phyloP scores from a whole-genome alignment of 1,284 basidiomycete genomes.

The Abortiporus biennis region DNA sequence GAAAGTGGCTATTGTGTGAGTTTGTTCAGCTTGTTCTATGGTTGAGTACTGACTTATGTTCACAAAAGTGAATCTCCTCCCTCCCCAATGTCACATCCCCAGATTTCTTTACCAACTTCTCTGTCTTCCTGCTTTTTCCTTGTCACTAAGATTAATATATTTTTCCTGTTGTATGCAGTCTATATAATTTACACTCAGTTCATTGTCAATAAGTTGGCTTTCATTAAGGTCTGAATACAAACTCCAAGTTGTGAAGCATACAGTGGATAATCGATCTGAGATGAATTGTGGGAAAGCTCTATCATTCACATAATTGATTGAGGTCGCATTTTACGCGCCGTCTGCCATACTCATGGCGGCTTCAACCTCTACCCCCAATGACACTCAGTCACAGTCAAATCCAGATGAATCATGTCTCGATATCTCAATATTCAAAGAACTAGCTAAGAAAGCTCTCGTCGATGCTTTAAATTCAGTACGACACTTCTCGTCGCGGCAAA shows the following conservation, averaged over 20 bases:
- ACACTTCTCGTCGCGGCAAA: constrained; percentile 6
- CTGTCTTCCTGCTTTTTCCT: too few relatives aligned
- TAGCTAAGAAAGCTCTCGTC: constrained; percentile 70
- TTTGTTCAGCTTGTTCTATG: too few relatives aligned
- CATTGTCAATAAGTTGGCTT: neutral
- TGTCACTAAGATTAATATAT: too few relatives aligned
- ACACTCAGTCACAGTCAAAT: constrained; percentile 11
- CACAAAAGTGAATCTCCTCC: too few relatives aligned
- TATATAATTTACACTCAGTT: neutral
- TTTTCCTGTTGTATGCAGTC: too few relatives aligned
- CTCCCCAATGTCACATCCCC: too few relatives aligned
- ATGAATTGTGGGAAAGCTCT: too few relatives aligned
- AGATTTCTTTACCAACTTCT: too few relatives aligned
- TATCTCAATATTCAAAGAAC: constrained; percentile 66
- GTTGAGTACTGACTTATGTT: too few relatives aligned
- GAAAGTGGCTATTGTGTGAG: constrained; percentile 4
- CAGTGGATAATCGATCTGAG: too few relatives aligned
- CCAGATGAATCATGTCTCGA: constrained; percentile 51
- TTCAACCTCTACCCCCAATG: constrained; percentile 18
- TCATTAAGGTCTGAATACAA: too few relatives aligned
- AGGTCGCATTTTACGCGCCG: neutral
- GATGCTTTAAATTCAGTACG: constrained; percentile 80
- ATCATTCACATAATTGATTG: too few relatives aligned
- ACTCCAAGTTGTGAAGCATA: neutral
- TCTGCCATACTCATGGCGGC: constrained; percentile 21